These are phyloP conservation scores for Drosera capensis DNA, from an alignment of 148 eudicot genomes.

Conservation along the genomic window DNA sequence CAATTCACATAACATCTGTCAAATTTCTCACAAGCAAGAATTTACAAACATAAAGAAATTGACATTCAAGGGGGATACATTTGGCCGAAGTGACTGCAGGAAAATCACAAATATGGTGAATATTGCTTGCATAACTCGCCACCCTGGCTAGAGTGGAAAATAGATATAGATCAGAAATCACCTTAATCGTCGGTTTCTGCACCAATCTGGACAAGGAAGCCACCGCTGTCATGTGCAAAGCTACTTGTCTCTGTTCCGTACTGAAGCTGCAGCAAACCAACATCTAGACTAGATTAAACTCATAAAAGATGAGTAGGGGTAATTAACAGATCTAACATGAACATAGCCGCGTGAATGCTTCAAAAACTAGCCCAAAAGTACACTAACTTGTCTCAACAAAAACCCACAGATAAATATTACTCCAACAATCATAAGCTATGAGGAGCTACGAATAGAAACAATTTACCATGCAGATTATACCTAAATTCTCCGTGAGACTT, in stretches of 20 bases:
- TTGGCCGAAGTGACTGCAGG: no score
- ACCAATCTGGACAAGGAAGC: slow-evolving; percentile 69
- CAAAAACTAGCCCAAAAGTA: no score
- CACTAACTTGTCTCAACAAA: background rate
- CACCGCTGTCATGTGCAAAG: slow-evolving; percentile 73
- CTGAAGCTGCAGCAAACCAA: slow-evolving; percentile 38
- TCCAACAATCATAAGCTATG: no score
- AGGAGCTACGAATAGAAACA: background rate
- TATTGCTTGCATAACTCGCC: no score
- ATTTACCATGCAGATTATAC: slow-evolving; percentile 13
- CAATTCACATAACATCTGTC: no score
- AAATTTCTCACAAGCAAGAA: no score
- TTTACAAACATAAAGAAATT: background rate
- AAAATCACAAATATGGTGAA: no score
- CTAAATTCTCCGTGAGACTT: slow-evolving; percentile 54
- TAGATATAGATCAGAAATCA: slow-evolving; percentile 6
- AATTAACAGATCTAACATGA: background rate
- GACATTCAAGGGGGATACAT: no score
- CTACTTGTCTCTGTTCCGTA: slow-evolving; percentile 63
- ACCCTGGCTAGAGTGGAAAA: background rate
- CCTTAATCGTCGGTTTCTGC: slow-evolving; percentile 63
- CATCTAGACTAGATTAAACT: background rate
- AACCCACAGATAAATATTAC: no score
- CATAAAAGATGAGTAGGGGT: background rate
- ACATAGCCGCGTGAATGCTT: no score